phyloP scores from a whole-genome alignment of 192 early-diverging fungal species.

The Haplosporangium gracile region DNA sequence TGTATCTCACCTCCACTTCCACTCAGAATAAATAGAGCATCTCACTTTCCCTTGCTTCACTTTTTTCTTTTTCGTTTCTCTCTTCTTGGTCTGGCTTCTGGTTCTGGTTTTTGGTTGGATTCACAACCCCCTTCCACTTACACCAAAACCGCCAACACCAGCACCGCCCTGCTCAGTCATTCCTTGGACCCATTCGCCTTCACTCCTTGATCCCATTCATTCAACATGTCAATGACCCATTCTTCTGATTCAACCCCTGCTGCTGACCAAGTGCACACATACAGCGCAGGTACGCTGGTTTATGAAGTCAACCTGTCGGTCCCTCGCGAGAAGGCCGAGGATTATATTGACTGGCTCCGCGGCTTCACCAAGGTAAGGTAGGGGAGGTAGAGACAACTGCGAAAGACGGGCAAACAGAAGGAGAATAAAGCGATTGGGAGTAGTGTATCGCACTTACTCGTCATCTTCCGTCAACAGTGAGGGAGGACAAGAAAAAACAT shows the following conservation, averaged over 20 bases:
- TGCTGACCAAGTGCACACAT: constrained; percentile 22
- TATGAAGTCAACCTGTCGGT: constrained; percentile 71
- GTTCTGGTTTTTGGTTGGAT: constrained; percentile 12
- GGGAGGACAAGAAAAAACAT: not conserved
- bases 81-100: not conserved
- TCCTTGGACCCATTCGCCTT: not conserved
- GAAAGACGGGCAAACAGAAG: not conserved
- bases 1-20: not conserved
- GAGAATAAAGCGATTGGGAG: not conserved
- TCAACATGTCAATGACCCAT: constrained; percentile 11
- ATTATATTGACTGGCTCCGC: constrained; percentile 62
- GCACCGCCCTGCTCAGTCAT: not conserved
- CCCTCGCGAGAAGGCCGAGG: constrained; percentile 60
- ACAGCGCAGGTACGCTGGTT: constrained; percentile 47
- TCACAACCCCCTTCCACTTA: not conserved
- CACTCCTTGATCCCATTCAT: not conserved
- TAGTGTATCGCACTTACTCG: not conserved
- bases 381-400: not conserved
- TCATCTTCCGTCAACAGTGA: not conserved
- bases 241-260: constrained; percentile 8
- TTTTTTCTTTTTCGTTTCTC: not conserved
- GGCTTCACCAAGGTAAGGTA: constrained; percentile 56
- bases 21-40: not conserved
- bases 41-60: not conserved
- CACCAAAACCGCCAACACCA: not conserved